Evolutionary conservation across 495 filamentous ascomycete species (phyloP).

Genomic region (Parachaetomium inaequale): DNA sequence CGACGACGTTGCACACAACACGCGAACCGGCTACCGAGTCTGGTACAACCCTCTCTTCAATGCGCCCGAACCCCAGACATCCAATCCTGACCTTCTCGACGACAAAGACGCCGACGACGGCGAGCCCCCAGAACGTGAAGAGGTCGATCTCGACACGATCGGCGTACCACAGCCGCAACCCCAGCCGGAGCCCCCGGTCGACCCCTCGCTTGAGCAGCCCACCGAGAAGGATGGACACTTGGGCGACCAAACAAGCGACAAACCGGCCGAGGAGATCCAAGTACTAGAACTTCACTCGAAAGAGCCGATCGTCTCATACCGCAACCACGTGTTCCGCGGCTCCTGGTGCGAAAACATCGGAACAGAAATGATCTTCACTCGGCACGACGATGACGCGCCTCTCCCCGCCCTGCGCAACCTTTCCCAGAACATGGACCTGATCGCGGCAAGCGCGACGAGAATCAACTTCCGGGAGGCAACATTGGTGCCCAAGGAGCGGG

Average conservation of each 20-base stretch:
- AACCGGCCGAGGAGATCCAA: constrained; percentile 53
- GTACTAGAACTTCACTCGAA: constrained; percentile 71
- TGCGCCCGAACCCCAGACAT: constrained; percentile 21
- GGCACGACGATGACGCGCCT: constrained; percentile 41
- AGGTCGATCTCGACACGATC: constrained; percentile 29
- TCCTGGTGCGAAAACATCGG: constrained; percentile 74
- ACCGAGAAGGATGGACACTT: constrained; percentile 4
- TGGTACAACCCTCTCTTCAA: constrained; percentile 39
- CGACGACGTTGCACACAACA: constrained; percentile 31
- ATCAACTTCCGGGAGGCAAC: constrained; percentile 41
- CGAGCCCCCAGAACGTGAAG: constrained; percentile 27
- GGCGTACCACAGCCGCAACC: constrained; percentile 17
- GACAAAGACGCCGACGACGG: constrained; percentile 36
- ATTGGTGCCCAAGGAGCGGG: constrained; percentile 16
- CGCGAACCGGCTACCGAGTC: constrained; percentile 32
- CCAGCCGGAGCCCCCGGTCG: constrained; percentile 17
- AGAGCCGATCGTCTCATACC: constrained; percentile 70
- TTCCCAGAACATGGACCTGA: constrained; percentile 53
- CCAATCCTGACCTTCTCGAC: constrained; percentile 22
- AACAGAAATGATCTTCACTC: constrained; percentile 70
- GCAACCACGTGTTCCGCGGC: constrained; percentile 69
- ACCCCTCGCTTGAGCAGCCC: constrained; percentile 17
- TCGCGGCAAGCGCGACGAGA: constrained; percentile 55
- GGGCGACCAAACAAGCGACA: neutral
- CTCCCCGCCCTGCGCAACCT: constrained; percentile 44